phyloP scores from a whole-genome alignment of 345 rosid genomes.

The Populus pruinosa region DNA sequence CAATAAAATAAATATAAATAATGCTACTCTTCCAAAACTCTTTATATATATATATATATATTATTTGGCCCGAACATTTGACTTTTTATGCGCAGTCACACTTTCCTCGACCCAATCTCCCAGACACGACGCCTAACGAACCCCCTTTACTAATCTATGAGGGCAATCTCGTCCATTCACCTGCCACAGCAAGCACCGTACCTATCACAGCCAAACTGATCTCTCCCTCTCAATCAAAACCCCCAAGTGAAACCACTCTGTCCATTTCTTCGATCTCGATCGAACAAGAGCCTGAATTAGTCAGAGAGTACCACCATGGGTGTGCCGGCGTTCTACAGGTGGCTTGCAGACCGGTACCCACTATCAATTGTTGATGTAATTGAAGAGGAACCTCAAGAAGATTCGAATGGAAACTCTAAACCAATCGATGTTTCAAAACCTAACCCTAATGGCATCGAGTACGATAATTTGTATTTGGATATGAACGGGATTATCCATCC shows the following conservation, averaged over 20 bases:
- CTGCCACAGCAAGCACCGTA: background rate
- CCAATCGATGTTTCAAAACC: constrained; percentile 66
- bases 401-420: constrained; percentile 32
- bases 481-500: constrained; percentile 97
- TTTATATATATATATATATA: too few relatives aligned
- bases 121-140: background rate
- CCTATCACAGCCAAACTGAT: background rate
- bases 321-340: constrained; percentile 92
- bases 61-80: too few relatives aligned
- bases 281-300: background rate
- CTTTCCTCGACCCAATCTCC: background rate
- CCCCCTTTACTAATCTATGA: background rate
- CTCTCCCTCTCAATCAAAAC: background rate
- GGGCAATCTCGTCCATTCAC: constrained; percentile 14
- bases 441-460: constrained; percentile 92
- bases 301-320: constrained; percentile 51
- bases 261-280: background rate
- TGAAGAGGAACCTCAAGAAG: constrained; percentile 62
- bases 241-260: background rate
- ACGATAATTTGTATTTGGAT: constrained; percentile 84
- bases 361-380: constrained; percentile 70
- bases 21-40: too few relatives aligned
- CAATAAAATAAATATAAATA: too few relatives aligned
- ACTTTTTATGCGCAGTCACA: background rate
- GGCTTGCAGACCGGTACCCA: constrained; percentile 95